phyloP scores from a whole-genome alignment of 495 filamentous ascomycete species.

The Apiosordaria backusii region DNA sequence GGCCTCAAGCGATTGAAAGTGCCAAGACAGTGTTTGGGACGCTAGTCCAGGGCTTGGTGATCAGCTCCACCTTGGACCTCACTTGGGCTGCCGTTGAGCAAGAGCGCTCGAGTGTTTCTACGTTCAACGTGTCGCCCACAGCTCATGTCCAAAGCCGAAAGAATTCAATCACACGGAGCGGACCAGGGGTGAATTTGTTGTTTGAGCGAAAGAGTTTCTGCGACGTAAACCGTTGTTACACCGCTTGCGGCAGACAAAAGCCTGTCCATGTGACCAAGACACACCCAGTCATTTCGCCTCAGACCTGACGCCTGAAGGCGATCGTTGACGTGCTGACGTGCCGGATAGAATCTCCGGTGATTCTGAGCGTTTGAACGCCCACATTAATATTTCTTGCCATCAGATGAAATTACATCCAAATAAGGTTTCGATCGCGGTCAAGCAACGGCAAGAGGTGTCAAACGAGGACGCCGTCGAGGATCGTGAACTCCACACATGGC shows the following conservation, averaged over 20 bases:
- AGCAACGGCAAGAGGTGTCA: background rate
- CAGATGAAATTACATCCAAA: background rate
- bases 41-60: background rate
- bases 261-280: background rate
- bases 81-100: background rate
- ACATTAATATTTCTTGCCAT: background rate
- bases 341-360: background rate
- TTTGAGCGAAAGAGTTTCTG: too few relatives aligned
- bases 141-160: background rate
- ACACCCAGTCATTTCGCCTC: background rate
- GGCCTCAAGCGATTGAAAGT: background rate
- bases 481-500: slow-evolving; percentile 22
- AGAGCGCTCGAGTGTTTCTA: too few relatives aligned
- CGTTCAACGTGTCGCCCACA: background rate
- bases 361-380: background rate
- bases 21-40: background rate
- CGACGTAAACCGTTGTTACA: too few relatives aligned
- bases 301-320: background rate
- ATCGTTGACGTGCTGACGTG: background rate
- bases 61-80: background rate
- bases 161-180: background rate
- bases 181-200: background rate
- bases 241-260: background rate
- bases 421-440: background rate
- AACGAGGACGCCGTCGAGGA: slow-evolving; percentile 11